These are phyloP conservation scores for Cryptococcus maquisensis DNA, from an alignment of 1,284 basidiomycete genomes.

Conservation along the genomic window DNA sequence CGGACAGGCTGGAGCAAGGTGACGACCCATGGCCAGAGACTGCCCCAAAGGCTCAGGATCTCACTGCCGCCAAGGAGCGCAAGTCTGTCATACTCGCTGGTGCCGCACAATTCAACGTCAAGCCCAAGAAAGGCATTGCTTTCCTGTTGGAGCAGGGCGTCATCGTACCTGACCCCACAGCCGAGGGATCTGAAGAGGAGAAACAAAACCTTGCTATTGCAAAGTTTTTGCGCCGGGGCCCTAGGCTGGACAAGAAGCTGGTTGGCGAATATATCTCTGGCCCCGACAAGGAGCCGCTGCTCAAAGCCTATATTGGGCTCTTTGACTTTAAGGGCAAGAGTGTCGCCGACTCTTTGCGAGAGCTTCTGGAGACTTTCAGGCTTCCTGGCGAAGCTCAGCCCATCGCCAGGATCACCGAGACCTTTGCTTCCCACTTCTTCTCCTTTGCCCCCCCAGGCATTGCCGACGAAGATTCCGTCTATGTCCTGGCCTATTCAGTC, in stretches of 20 bases:
- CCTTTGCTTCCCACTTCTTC: constrained; percentile 88
- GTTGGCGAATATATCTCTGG: constrained; percentile 91
- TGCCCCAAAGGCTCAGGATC: constrained; percentile 57
- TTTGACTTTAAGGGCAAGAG: constrained; percentile 94
- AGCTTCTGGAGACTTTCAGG: constrained; percentile 88
- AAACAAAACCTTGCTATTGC: constrained; percentile 54
- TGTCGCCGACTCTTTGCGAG: constrained; percentile 90
- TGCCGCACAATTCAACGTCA: constrained; percentile 85
- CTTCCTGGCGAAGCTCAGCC: constrained; percentile 95
- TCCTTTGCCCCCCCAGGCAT: constrained; percentile 81
- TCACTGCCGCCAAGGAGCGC: constrained; percentile 71
- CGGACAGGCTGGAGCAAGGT: constrained; percentile 68
- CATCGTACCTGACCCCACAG: constrained; percentile 52
- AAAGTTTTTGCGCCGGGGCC: constrained; percentile 78
- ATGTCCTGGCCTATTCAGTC: constrained; percentile 90
- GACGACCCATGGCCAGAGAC: constrained; percentile 61
- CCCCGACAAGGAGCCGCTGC: constrained; percentile 77
- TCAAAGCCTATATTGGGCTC: constrained; percentile 81
- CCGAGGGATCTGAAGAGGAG: constrained; percentile 30
- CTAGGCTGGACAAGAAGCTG: constrained; percentile 85
- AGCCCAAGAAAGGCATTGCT: constrained; percentile 87
- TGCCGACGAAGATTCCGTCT: constrained; percentile 86
- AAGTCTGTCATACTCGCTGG: constrained; percentile 84
- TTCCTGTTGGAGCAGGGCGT: constrained; percentile 84
- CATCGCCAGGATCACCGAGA: constrained; percentile 90